Base-by-base conservation (phyloP, 164 flowering plant genomes). In the Platanus orientalis region DNA sequence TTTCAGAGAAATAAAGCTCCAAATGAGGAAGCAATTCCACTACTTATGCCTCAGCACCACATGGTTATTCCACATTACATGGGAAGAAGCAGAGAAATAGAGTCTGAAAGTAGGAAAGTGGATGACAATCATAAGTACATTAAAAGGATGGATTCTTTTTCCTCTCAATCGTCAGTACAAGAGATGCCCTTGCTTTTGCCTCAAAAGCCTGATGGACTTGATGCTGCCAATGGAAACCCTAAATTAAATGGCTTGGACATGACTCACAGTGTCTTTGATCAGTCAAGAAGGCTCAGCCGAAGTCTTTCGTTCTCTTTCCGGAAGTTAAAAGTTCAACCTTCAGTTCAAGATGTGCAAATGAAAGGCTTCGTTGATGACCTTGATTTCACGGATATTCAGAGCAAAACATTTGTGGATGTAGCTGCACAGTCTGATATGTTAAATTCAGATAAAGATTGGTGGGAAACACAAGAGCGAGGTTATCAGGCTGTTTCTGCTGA, bases 21-120 rank as follows among this genome's bases (percentile, higher is more conserved):
- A 49, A 75, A 88, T 78, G 96, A 91, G 74, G 82, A 87, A 77
- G 77, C 96, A 61, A 95, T 95, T 74, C 99, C 99, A 47, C 77
- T 92, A 32, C 90, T 95, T 49, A 88, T 95, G 83, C 99, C 99
- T 71, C 97, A 95, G 65, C 97, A 95, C 2, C 99, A 95, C 78
- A 95, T 92, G 97, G 99, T 95, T 68, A 92, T 95, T 74, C 99
- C 99, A 50, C 99, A 95, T 74, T 95, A 92, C 70, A 64, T 83
- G 89, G 96, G 93, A 40, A 80, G 67, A 57, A 74, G 69, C 67
- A 63, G 53, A 53, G 97, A 77, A 60, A 69, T 68, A 50, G 86
- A 89, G 23, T 24, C 49, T 44, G 83, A 65, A 59, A 62, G 56
- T 58, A 77, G 72, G 69, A 65, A 69, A 60, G 64, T 50, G 50